Evolutionary conservation across 2,329 filamentous ascomycete species (phyloP).

Genomic region (Purpureocillium lavendulum): DNA sequence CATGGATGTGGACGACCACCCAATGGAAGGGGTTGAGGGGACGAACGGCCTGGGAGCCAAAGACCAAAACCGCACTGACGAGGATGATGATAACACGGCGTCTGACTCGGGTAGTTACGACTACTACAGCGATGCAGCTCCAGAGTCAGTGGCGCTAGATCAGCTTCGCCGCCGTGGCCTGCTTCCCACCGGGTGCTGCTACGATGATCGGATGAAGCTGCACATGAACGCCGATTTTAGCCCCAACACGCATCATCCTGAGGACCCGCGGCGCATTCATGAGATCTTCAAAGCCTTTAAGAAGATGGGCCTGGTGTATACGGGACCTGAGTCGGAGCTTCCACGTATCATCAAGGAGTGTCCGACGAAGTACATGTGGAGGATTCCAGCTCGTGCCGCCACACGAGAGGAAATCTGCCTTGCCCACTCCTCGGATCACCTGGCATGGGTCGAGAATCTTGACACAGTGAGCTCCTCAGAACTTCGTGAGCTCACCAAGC

Average conservation of each 20-base stretch:
- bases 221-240: slow-evolving; percentile 79
- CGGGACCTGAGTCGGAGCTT: slow-evolving; percentile 46
- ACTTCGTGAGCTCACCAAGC: slow-evolving; percentile 57
- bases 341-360: slow-evolving; percentile 40
- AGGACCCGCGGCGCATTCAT: slow-evolving; percentile 87
- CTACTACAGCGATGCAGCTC: slow-evolving; percentile 25
- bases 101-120: slow-evolving; percentile 25
- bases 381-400: slow-evolving; percentile 72
- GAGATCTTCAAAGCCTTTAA: slow-evolving; percentile 88
- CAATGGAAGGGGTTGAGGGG: slow-evolving; percentile 30
- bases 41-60: slow-evolving; percentile 14
- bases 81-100: slow-evolving; percentile 24
- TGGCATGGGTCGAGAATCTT: slow-evolving; percentile 62
- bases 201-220: slow-evolving; percentile 92
- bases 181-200: slow-evolving; percentile 70
- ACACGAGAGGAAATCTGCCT: slow-evolving; percentile 71
- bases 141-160: slow-evolving; percentile 26
- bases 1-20: slow-evolving; percentile 36
- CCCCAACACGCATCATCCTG: slow-evolving; percentile 74
- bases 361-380: slow-evolving; percentile 58
- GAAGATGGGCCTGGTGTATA: slow-evolving; percentile 67
- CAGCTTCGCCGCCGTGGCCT: slow-evolving; percentile 35
- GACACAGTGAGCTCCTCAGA: slow-evolving; percentile 49
- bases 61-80: slow-evolving; percentile 10
- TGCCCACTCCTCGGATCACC: slow-evolving; percentile 72